A percentile compares a stretch with the other conserved stretches of the same genome.
Evolutionary conservation across 768 basidiomycete species (phyloP).

Genomic region (Hortiboletus campestris): DNA sequence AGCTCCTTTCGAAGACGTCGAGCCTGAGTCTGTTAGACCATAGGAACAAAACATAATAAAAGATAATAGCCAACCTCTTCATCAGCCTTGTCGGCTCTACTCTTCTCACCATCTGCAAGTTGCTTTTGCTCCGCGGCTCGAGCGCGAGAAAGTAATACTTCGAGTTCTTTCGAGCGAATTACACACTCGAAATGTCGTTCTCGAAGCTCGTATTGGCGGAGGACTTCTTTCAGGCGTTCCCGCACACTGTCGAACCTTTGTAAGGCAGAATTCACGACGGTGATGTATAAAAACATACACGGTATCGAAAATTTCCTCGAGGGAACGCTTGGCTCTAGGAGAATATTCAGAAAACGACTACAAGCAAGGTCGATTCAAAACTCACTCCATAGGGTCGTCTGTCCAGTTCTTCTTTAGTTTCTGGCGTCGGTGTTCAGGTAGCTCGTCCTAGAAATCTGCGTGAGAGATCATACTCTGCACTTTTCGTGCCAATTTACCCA

Average conservation of each 20-base stretch:
- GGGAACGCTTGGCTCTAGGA: conserved; percentile 63
- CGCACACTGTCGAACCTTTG: conserved; percentile 54
- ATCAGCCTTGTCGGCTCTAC: conserved; percentile 62
- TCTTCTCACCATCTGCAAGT: conserved; percentile 72
- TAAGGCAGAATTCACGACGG: neutral
- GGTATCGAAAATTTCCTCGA: conserved; percentile 83
- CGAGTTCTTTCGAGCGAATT: conserved; percentile 88
- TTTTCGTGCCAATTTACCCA: conserved; percentile 45
- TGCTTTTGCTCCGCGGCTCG: conserved; percentile 87
- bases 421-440: conserved; percentile 61
- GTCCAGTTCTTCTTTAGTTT: conserved; percentile 81
- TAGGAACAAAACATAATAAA: conserved; percentile 1
- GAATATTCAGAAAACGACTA: neutral
- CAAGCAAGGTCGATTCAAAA: conserved; percentile 11
- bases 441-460: conserved; percentile 50
- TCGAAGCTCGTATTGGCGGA: conserved; percentile 85
- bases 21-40: conserved; percentile 41
- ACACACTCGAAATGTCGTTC: conserved; percentile 93
- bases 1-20: conserved; percentile 71
- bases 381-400: conserved; percentile 72
- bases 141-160: conserved; percentile 82
- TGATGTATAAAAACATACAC: conserved; percentile 53
- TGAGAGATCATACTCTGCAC: neutral
- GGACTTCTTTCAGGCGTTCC: conserved; percentile 82
- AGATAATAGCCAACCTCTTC: conserved; percentile 59